Base-by-base conservation (phyloP, 331 rosid genomes). In the Telfairia occidentalis region DNA sequence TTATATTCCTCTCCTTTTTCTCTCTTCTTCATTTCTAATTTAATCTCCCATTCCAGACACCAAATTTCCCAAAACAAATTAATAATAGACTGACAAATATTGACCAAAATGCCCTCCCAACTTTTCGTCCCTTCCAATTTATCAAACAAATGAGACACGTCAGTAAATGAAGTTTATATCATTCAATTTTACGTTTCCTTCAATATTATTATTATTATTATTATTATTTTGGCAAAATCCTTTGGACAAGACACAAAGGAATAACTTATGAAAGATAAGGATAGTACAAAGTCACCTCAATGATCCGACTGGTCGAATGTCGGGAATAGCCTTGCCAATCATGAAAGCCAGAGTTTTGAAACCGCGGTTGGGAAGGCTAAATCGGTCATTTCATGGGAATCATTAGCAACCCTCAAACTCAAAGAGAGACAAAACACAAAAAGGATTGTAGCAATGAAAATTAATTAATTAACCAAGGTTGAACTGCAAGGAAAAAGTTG, bases 201-300 rank as follows among this genome's bases (percentile, higher is more conserved):
- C n/a, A n/a, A n/a, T n/a, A n/a, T n/a, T n/a, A 9, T 40, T 40
- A 40, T 9, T 9, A 9, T 42, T 24, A 7, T 19, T 11, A 12
- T 57, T 57, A 3, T 9, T 49, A 1, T 1, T 7, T 3, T 2
- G 13, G 0, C 5, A 16, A n/a, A 64, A 1, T 37, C 18, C 49
- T 38, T 65, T 66, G 53, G 34, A 42, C 35, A 66, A 42, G 40
- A 64, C 30, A 67, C 37, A 42, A 63, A 42, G 23, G 74, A 67
- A 67, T 67, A 67, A 11, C 12, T 38, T 67, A 42, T 16, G 42
- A 70, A 28, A 28, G 75, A 70, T 70, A 45, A 70, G 75, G 40
- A 70, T 45, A 45, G 75, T 70, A 45, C 57, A 70, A 46, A 45
- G 75, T 70, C 57, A 16, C 57, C 57, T 70, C 57, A 70, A 70